A percentile compares a stretch with the other conserved stretches of the same genome.
Conservation (phyloP, 345 rosid genomes). For the Hibiscus trionum region DNA sequence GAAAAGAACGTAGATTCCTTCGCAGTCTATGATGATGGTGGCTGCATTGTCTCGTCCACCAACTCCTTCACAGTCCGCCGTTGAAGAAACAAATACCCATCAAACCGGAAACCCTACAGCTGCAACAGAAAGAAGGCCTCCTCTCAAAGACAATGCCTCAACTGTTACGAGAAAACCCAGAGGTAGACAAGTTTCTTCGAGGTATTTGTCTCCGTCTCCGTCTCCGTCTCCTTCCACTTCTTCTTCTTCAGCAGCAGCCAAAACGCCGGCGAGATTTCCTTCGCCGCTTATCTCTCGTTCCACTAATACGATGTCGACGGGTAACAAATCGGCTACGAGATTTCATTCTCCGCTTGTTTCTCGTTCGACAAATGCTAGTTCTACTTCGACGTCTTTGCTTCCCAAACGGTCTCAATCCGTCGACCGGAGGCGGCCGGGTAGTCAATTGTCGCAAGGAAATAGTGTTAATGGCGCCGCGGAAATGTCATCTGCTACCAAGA, state of each 20-base stretch:
- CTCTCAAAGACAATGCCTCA: constrained; percentile 33
- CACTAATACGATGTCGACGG: constrained; percentile 16
- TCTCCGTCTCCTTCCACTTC: constrained; percentile 60
- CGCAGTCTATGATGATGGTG: constrained; percentile 44
- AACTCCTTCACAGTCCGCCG: constrained; percentile 31
- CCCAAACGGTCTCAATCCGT: constrained; percentile 80
- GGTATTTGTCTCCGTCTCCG: constrained; percentile 80
- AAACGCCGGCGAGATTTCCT: constrained; percentile 21
- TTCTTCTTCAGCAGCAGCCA: constrained; percentile 30
- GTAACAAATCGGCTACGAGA: constrained; percentile 30
- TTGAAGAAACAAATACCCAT: constrained; percentile 9
- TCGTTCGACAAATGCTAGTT: constrained; percentile 38
- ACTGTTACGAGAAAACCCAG: constrained; percentile 42
- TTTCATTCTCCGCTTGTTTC: constrained; percentile 60
- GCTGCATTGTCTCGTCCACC: constrained; percentile 48
- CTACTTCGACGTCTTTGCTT: constrained; percentile 26
- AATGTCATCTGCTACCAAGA: constrained; percentile 54
- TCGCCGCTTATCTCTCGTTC: constrained; percentile 30
- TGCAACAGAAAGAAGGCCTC: constrained; percentile 18
- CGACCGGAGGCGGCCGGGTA: constrained; percentile 48
- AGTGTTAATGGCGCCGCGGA: constrained; percentile 24
- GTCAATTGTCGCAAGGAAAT: constrained; percentile 29
- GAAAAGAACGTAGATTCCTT: constrained; percentile 11
- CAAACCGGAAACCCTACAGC: constrained; percentile 6
- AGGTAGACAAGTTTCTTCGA: constrained; percentile 71